Conservation (phyloP, 2,329 filamentous ascomycete genomes). For the Cyphellophora europaea region DNA sequence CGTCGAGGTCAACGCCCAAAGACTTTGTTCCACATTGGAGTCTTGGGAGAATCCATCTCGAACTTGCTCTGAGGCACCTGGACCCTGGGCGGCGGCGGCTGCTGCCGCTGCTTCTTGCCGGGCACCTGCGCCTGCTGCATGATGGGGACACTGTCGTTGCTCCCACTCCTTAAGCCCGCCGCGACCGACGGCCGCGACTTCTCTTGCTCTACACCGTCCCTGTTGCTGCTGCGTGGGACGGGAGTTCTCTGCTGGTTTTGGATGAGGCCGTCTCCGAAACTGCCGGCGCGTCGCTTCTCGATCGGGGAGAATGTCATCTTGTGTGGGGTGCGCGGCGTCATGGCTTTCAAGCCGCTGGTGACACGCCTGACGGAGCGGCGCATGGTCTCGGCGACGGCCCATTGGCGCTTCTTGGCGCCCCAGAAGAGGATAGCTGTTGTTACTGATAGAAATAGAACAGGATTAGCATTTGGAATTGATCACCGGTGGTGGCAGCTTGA, state of each 20-base stretch:
- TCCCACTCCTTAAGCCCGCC: not conserved
- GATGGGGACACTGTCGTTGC: not conserved
- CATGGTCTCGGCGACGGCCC: conserved; percentile 66
- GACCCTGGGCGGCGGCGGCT: conserved; percentile 6
- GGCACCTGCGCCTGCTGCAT: not conserved
- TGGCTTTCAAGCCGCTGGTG: conserved; percentile 17
- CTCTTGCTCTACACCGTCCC: not conserved
- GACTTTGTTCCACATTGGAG: conserved; percentile 15
- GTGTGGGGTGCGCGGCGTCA: conserved; percentile 19
- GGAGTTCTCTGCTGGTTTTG: not conserved
- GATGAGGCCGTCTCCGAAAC: not conserved
- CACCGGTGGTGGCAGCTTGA: not conserved
- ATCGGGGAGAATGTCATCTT: conserved; percentile 11
- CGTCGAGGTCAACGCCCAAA: conserved; percentile 12
- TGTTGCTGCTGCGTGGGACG: not conserved
- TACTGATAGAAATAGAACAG: conserved; percentile 3
- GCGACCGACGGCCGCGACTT: not conserved
- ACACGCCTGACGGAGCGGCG: conserved; percentile 51
- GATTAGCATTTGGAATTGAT: not conserved
- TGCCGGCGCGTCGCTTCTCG: conserved; percentile 6
- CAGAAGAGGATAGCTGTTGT: conserved; percentile 56
- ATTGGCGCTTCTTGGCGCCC: conserved; percentile 74
- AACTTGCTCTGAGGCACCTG: conserved; percentile 8
- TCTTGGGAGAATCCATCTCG: conserved; percentile 14
- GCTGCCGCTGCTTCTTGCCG: conserved; percentile 5